Conservation (phyloP, 805 yeast species). For the Saccharomycopsis babjevae region DNA sequence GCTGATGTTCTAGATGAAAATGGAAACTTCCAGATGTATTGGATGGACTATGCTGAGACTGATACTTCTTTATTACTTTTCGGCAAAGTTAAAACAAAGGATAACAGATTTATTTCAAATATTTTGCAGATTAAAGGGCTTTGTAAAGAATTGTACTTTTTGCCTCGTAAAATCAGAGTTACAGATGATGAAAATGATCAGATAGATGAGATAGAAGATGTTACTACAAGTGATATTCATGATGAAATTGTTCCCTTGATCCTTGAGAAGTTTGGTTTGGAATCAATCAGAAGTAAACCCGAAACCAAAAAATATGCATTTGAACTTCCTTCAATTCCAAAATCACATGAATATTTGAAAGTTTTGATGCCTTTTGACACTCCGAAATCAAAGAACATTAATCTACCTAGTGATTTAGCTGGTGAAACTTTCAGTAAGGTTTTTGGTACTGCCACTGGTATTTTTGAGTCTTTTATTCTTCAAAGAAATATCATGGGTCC, state of each 20-base stretch:
- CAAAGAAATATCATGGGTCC: slow-evolving; percentile 92
- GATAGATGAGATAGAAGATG: slow-evolving; percentile 30
- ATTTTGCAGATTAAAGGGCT: slow-evolving; percentile 67
- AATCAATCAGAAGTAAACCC: slow-evolving; percentile 57
- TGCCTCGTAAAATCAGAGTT: slow-evolving; percentile 44
- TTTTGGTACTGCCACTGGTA: slow-evolving; percentile 63
- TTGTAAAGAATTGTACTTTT: slow-evolving; percentile 60
- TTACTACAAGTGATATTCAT: slow-evolving; percentile 56
- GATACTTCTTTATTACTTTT: slow-evolving; percentile 59
- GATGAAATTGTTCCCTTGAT: slow-evolving; percentile 65
- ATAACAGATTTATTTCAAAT: slow-evolving; percentile 49
- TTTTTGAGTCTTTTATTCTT: slow-evolving; percentile 80
- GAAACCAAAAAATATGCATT: slow-evolving; percentile 77
- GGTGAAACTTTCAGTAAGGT: slow-evolving; percentile 73
- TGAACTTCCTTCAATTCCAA: slow-evolving; percentile 72
- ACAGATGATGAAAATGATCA: slow-evolving; percentile 23
- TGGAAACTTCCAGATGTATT: slow-evolving; percentile 60
- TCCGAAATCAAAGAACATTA: slow-evolving; percentile 38
- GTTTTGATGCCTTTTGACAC: slow-evolving; percentile 67
- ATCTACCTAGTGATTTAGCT: slow-evolving; percentile 50
- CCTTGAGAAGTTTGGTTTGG: slow-evolving; percentile 51
- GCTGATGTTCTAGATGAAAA: slow-evolving; percentile 30
- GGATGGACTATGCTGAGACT: slow-evolving; percentile 84
- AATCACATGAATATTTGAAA: slow-evolving; percentile 69
- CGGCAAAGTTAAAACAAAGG: slow-evolving; percentile 63